These are phyloP conservation scores for Boletus rubescentipes DNA, from an alignment of 768 basidiomycete species.

Conservation along the genomic window DNA sequence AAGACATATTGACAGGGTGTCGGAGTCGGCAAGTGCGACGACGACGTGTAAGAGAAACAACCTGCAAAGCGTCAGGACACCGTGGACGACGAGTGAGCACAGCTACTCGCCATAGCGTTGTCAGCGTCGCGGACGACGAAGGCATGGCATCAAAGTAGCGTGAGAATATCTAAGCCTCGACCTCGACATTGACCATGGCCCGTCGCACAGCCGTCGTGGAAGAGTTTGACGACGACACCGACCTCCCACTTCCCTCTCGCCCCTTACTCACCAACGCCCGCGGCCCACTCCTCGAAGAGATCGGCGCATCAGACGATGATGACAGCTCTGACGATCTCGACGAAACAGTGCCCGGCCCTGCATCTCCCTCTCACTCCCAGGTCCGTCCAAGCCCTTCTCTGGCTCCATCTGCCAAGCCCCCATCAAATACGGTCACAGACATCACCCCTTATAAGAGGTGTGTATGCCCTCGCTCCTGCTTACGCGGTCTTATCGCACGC, in stretches of 20 bases:
- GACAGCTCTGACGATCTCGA: constrained; percentile 32
- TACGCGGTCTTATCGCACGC: constrained; percentile 4
- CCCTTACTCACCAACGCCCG: constrained; percentile 62
- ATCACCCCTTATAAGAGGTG: constrained; percentile 85
- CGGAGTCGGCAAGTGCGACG: constrained; percentile 5
- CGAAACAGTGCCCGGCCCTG: constrained; percentile 49
- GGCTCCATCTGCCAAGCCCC: constrained; percentile 22
- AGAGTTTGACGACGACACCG: constrained; percentile 94
- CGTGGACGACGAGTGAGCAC: neutral
- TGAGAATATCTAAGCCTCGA: constrained; percentile 22
- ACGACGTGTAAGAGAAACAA: constrained; percentile 10
- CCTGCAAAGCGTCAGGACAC: constrained; percentile 6
- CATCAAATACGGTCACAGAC: constrained; percentile 53
- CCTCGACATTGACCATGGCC: constrained; percentile 49
- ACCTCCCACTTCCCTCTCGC: constrained; percentile 74
- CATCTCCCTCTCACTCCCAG: constrained; percentile 44
- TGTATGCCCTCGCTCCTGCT: constrained; percentile 25
- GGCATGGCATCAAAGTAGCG: constrained; percentile 19
- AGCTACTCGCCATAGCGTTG: constrained; percentile 8
- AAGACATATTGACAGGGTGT: constrained; percentile 35
- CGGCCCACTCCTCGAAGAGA: constrained; percentile 80
- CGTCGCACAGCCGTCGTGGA: constrained; percentile 66
- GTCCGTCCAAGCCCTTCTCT: constrained; percentile 18
- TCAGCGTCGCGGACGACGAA: constrained; percentile 12
- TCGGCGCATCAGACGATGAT: constrained; percentile 55